Evolutionary conservation across 164 flowering plant species (phyloP).

Genomic region (Sextonia rubra): DNA sequence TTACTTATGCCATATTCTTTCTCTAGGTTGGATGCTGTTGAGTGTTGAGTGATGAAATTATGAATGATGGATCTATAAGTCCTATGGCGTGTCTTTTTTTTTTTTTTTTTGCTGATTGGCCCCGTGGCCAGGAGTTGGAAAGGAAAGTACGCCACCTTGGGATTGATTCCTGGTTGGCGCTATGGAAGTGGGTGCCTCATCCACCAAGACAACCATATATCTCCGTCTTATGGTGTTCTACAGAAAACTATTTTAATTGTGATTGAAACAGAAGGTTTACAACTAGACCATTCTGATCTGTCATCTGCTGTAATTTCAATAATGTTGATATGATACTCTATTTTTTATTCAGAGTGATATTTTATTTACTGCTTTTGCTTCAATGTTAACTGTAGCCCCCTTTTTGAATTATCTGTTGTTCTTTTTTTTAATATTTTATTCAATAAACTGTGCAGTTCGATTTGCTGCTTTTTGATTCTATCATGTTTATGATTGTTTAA

Average conservation of each 20-base stretch:
- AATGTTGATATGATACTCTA: background rate
- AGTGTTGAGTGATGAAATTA: no score
- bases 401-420: background rate
- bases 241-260: background rate
- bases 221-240: background rate
- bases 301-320: background rate
- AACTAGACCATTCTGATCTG: background rate
- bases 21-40: no score
- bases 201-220: no score
- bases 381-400: background rate
- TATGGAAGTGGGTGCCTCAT: no score
- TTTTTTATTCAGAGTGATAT: background rate
- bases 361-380: background rate
- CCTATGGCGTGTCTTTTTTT: no score
- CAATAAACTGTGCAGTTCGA: background rate
- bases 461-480: background rate
- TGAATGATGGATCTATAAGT: no score
- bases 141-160: no score
- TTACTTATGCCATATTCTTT: no score
- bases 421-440: background rate
- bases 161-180: no score
- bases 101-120: no score
- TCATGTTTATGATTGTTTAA: background rate
- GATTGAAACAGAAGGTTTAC: background rate
- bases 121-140: no score